Evolutionary conservation across 1,284 basidiomycete species (phyloP).

Genomic region (Ustilago shanxiensis): DNA sequence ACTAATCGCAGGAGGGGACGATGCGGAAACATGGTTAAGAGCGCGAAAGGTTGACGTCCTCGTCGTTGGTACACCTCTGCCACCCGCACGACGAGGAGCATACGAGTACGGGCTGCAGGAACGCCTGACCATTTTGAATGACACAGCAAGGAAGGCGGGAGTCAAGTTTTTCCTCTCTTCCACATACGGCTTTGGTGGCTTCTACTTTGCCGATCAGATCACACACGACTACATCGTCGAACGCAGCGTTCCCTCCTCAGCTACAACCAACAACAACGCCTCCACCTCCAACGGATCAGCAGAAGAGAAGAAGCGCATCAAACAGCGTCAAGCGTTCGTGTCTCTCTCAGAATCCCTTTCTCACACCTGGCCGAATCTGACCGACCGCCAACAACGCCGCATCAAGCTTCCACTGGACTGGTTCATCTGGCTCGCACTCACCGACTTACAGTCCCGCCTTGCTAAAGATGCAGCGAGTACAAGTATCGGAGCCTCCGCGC

Average conservation of each 20-base stretch:
- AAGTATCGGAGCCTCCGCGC: conserved; percentile 10
- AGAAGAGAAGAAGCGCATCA: conserved; percentile 73
- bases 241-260: conserved; percentile 63
- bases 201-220: conserved; percentile 92
- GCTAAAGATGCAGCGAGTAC: neutral
- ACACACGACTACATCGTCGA: conserved; percentile 87
- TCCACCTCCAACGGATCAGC: conserved; percentile 20
- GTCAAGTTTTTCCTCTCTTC: conserved; percentile 83
- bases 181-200: conserved; percentile 90
- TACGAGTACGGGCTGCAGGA: neutral
- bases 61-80: conserved; percentile 46
- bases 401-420: conserved; percentile 27
- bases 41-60: conserved; percentile 71
- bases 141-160: conserved; percentile 75
- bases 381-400: conserved; percentile 25
- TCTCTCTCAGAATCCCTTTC: conserved; percentile 75
- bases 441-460: conserved; percentile 21
- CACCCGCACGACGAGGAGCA: neutral
- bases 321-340: conserved; percentile 77
- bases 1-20: conserved; percentile 36
- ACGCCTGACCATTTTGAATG: conserved; percentile 80
- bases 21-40: conserved; percentile 70
- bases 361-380: conserved; percentile 77
- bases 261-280: neutral
- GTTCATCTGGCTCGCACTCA: conserved; percentile 33